Conservation (phyloP, 2,329 filamentous ascomycete species). For the Lasiodiplodia theobromae region DNA sequence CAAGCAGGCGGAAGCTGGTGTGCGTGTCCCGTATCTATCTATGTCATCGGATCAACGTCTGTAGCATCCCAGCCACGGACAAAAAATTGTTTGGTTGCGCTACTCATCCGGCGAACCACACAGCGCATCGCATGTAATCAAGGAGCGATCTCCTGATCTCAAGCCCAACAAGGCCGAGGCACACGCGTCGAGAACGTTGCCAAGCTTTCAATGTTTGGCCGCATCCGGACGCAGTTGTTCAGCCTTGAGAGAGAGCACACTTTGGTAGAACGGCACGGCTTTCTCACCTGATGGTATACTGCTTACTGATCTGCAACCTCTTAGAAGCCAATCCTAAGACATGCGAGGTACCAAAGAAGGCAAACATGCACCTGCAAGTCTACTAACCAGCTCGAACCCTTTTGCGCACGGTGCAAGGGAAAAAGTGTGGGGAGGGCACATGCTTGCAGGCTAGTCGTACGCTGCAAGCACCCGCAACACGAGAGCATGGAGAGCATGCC, state of each 20-base stretch:
- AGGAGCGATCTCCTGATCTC: conserved; percentile 1
- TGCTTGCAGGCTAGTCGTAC: conserved; percentile 14
- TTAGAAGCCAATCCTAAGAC: not conserved
- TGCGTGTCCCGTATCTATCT: not conserved
- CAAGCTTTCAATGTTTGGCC: conserved; percentile 6
- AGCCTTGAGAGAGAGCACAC: not conserved
- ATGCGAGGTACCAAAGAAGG: conserved; percentile 13
- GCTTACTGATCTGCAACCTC: not conserved
- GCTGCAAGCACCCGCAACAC: conserved; percentile 25
- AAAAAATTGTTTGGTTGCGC: not conserved
- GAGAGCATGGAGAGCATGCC: conserved; percentile 8
- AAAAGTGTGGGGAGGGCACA: conserved; percentile 10
- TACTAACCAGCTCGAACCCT: conserved; percentile 3
- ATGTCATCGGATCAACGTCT: conserved; percentile 15
- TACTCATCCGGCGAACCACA: not conserved
- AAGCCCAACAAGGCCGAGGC: not conserved
- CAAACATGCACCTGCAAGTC: conserved; percentile 13
- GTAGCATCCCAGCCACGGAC: conserved; percentile 7
- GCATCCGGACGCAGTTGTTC: not conserved
- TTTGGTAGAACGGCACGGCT: not conserved
- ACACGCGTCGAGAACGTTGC: conserved; percentile 10
- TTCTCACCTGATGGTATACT: not conserved
- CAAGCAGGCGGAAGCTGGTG: conserved; percentile 11
- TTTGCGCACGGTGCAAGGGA: not conserved
- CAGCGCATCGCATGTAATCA: not conserved